Percentiles rank a stretch among this genome's conserved stretches.
These are phyloP conservation scores for Peniophora sp. DNA, from an alignment of 1,284 basidiomycete species.

Conservation along the genomic window DNA sequence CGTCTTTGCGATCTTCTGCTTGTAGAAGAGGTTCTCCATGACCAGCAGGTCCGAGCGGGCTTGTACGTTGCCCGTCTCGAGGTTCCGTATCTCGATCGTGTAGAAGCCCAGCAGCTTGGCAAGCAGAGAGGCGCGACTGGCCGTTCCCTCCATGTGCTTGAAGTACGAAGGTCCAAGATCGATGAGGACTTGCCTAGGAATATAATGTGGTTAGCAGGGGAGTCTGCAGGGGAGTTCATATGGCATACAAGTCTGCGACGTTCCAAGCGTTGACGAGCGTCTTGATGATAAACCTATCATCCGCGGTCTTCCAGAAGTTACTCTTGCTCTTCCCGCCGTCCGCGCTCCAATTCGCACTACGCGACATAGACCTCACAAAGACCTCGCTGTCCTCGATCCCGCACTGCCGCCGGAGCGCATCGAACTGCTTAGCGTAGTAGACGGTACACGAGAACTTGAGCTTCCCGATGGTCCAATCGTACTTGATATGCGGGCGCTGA, in stretches of 20 bases:
- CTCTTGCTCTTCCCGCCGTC: constrained; percentile 67
- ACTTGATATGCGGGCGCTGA: constrained; percentile 71
- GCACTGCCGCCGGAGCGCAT: constrained; percentile 53
- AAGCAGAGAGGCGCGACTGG: constrained; percentile 55
- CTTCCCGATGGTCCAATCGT: constrained; percentile 68
- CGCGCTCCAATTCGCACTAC: constrained; percentile 60
- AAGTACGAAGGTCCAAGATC: constrained; percentile 74
- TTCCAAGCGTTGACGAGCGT: constrained; percentile 79
- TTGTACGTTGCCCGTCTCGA: constrained; percentile 58
- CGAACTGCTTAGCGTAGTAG: constrained; percentile 75
- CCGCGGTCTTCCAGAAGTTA: constrained; percentile 72
- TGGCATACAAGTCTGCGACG: constrained; percentile 73
- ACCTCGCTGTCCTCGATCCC: constrained; percentile 46
- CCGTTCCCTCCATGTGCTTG: constrained; percentile 62
- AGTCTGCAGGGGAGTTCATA: too few relatives aligned
- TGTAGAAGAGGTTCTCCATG: constrained; percentile 78
- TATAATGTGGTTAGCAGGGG: too few relatives aligned
- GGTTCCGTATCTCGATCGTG: constrained; percentile 65
- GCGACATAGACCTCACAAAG: constrained; percentile 54
- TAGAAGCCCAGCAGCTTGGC: constrained; percentile 77
- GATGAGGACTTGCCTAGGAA: constrained; percentile 59
- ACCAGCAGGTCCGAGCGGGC: constrained; percentile 67
- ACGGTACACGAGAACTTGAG: constrained; percentile 71
- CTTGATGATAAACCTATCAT: constrained; percentile 75
- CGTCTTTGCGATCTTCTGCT: constrained; percentile 55